Conservation (phyloP, 2,329 filamentous ascomycete genomes). For the Alternaria conjuncta region DNA sequence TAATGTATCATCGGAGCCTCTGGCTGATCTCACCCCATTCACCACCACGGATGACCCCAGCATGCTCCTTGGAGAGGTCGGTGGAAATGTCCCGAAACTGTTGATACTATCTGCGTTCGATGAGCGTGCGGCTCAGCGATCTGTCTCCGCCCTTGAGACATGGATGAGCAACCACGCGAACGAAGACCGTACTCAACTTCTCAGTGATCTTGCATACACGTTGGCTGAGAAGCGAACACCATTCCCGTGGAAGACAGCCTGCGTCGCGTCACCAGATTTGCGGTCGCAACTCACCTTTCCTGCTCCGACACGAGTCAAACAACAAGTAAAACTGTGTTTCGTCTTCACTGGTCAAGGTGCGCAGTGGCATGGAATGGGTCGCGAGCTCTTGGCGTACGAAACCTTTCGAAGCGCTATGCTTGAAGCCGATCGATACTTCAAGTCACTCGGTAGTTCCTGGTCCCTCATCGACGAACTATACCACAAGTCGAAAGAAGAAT, state of each 20-base stretch:
- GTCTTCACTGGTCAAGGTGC: conserved; percentile 45
- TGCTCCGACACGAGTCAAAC: not conserved
- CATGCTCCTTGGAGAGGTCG: not conserved
- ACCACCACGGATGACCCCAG: not conserved
- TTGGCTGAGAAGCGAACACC: conserved; percentile 8
- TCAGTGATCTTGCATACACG: conserved; percentile 18
- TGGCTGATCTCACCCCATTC: not conserved
- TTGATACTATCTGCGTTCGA: conserved; percentile 14
- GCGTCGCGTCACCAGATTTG: not conserved
- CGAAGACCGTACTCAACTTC: not conserved
- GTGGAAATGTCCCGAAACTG: not conserved
- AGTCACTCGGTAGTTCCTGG: conserved; percentile 20
- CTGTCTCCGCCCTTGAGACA: not conserved
- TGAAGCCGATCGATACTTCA: conserved; percentile 16
- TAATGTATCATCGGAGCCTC: not conserved
- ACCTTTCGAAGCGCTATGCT: conserved; percentile 18
- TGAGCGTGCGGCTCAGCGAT: conserved; percentile 8
- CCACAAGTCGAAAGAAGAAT: conserved; percentile 1
- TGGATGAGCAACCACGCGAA: conserved; percentile 3
- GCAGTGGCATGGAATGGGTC: conserved; percentile 35
- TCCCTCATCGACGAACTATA: conserved; percentile 19
- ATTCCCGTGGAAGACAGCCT: conserved; percentile 16
- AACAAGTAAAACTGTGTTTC: conserved; percentile 1
- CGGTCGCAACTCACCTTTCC: conserved; percentile 1
- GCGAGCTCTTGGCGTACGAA: conserved; percentile 21